Percentiles rank a stretch among this genome's conserved stretches.
Evolutionary conservation across 2,329 filamentous ascomycete species (phyloP).

Genomic region (Botrytis tulipae): DNA sequence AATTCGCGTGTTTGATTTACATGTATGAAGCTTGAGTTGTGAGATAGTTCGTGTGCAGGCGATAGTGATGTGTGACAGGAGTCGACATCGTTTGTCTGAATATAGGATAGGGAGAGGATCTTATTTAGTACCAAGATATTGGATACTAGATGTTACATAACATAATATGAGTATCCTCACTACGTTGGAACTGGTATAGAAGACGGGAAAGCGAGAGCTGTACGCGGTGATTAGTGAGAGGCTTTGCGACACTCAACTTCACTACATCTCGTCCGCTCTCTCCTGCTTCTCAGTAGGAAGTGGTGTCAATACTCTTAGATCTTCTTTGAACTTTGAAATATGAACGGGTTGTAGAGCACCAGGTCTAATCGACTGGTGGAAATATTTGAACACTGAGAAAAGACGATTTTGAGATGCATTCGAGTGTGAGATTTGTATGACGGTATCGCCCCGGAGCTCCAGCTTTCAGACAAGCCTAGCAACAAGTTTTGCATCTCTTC

Average conservation of each 20-base stretch:
- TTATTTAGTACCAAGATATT: not conserved
- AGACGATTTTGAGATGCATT: not conserved
- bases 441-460: not conserved
- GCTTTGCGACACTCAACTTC: not conserved
- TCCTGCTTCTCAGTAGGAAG: not conserved
- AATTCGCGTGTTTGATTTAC: not conserved
- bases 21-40: not conserved
- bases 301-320: accelerated
- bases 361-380: accelerated
- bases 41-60: not conserved
- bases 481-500: not conserved
- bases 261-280: not conserved
- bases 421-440: not conserved
- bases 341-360: not conserved
- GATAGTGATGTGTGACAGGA: not conserved
- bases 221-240: not conserved
- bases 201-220: not conserved
- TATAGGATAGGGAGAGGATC: not conserved
- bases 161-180: not conserved
- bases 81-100: not conserved
- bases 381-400: not conserved
- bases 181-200: not conserved
- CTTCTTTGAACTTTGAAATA: too few species aligned
- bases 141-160: not conserved
- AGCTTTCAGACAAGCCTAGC: not conserved